These are phyloP conservation scores for Haplosporangium gracile DNA, from an alignment of 192 early-diverging fungal species.

Conservation along the genomic window DNA sequence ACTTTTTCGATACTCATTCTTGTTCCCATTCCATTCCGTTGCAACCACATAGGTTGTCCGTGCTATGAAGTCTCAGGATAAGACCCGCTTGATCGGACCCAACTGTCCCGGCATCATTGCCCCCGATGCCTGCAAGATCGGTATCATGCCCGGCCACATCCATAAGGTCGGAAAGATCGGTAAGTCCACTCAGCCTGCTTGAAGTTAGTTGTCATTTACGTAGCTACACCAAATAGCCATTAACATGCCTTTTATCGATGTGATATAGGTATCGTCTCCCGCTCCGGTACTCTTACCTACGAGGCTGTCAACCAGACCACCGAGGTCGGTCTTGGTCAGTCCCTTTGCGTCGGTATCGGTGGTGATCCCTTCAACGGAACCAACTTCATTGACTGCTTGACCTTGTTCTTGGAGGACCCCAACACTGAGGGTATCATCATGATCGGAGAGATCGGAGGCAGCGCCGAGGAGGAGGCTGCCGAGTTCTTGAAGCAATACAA, in stretches of 20 bases:
- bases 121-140: constrained; percentile 98
- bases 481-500: constrained; percentile 98
- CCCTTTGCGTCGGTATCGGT: constrained; percentile 97
- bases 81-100: constrained; percentile 97
- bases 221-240: neutral
- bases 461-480: constrained; percentile 98
- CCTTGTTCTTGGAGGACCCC: constrained; percentile 94
- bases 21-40: neutral
- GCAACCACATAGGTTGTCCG: constrained; percentile 77
- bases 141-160: constrained; percentile 99
- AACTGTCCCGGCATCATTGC: constrained; percentile 99
- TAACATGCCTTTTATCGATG: neutral
- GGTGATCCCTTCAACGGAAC: constrained; percentile 99
- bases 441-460: constrained; percentile 99
- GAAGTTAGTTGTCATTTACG: neutral
- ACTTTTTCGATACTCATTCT: neutral
- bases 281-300: constrained; percentile 99
- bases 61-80: constrained; percentile 90
- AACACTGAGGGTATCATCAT: constrained; percentile 98
- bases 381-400: constrained; percentile 98
- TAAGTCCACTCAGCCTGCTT: constrained; percentile 6
- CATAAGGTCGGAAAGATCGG: constrained; percentile 96
- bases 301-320: constrained; percentile 99
- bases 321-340: constrained; percentile 94
- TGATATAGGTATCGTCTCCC: constrained; percentile 92